Percentiles rank a stretch among this genome's conserved stretches.
Evolutionary conservation across 1,139 yeast genomes (phyloP).

Genomic region (Geotrichum bryndzae): DNA sequence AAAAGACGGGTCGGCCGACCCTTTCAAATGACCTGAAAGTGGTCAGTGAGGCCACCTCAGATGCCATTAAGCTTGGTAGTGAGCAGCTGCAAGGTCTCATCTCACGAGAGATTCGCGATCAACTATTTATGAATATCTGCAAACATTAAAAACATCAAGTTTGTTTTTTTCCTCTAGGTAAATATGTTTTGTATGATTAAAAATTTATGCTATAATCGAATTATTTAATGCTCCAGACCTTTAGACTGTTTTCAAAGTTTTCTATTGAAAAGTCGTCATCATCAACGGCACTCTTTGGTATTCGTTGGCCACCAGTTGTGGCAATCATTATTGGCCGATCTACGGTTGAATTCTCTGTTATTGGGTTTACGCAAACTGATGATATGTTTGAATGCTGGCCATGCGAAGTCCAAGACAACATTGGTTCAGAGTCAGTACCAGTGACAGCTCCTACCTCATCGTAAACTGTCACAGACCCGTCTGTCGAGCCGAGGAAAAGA

Average conservation of each 20-base stretch:
- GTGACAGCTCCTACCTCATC: conserved; percentile 27
- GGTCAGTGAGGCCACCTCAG: conserved; percentile 22
- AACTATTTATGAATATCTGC: conserved; percentile 22
- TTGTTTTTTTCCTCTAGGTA: neutral
- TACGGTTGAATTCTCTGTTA: conserved; percentile 3
- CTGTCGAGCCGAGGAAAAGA: conserved; percentile 25
- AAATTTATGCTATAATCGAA: neutral
- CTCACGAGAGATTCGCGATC: conserved; percentile 27
- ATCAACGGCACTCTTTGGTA: conserved; percentile 8
- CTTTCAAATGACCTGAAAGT: conserved; percentile 9
- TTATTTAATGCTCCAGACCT: conserved; percentile 18
- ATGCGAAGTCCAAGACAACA: conserved; percentile 16
- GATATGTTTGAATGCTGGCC: conserved; percentile 18
- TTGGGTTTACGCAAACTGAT: conserved; percentile 24
- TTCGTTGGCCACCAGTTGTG: conserved; percentile 7
- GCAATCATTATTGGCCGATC: conserved; percentile 6
- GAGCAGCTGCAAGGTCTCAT: conserved; percentile 35
- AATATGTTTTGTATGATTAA: neutral
- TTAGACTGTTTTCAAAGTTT: conserved; percentile 10
- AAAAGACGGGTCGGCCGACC: neutral
- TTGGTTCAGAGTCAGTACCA: conserved; percentile 22
- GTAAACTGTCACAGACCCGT: conserved; percentile 28
- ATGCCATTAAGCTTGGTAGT: conserved; percentile 28
- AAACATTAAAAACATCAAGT: conserved; percentile 4
- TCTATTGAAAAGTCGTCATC: neutral